A percentile compares a stretch with the other conserved stretches of the same genome.
Conservation (phyloP, 2,329 filamentous ascomycete species). For the Tetracladium maxilliforme region DNA sequence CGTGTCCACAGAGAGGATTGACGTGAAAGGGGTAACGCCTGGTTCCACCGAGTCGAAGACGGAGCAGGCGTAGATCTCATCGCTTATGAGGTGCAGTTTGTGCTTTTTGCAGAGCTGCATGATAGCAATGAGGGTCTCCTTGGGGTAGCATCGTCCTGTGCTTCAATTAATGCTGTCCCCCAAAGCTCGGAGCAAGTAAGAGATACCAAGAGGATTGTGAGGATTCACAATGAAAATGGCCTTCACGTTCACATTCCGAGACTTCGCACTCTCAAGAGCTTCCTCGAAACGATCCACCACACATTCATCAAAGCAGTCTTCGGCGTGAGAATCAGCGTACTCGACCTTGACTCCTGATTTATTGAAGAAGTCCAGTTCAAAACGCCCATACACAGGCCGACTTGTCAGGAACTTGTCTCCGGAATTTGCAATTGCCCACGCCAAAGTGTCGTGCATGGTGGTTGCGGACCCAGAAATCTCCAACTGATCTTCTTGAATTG, state of each 20-base stretch:
- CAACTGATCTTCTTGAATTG: conserved; percentile 19
- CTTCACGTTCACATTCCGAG: conserved; percentile 17
- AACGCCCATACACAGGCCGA: conserved; percentile 30
- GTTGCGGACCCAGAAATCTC: conserved; percentile 24
- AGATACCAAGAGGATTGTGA: conserved; percentile 16
- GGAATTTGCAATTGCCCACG: conserved; percentile 22
- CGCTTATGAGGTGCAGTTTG: conserved; percentile 28
- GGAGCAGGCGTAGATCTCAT: conserved; percentile 33
- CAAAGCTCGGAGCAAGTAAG: conserved; percentile 16
- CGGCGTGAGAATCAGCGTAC: conserved; percentile 17
- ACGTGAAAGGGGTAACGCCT: conserved; percentile 24
- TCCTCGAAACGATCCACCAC: conserved; percentile 19
- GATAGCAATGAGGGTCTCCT: conserved; percentile 10
- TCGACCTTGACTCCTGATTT: conserved; percentile 21
- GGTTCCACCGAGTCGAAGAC: conserved; percentile 18
- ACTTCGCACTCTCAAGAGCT: conserved; percentile 15
- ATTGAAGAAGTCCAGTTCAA: conserved; percentile 29
- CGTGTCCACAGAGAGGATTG: conserved; percentile 28
- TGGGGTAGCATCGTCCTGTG: conserved; percentile 8
- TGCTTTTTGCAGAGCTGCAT: conserved; percentile 25
- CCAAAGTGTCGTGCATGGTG: conserved; percentile 24
- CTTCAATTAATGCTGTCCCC: conserved; percentile 22
- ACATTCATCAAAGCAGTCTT: conserved; percentile 20
- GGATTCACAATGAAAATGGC: conserved; percentile 23
- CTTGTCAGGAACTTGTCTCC: conserved; percentile 29